phyloP scores from a whole-genome alignment of 2,329 filamentous ascomycete genomes.

The Aureobasidium sp. region DNA sequence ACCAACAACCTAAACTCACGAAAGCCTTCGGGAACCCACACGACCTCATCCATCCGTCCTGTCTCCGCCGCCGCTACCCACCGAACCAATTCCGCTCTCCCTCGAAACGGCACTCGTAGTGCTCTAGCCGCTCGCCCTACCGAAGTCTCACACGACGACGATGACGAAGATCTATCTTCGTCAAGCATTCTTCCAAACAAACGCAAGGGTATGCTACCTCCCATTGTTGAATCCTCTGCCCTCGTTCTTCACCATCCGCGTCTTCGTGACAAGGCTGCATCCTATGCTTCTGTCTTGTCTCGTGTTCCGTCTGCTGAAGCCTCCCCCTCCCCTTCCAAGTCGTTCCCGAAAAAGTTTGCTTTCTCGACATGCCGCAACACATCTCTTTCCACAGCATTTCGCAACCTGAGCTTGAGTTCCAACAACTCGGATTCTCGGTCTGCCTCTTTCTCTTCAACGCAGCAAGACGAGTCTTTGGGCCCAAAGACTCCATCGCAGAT shows the following conservation, averaged over 20 bases:
- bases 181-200: conserved; percentile 27
- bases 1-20: conserved; percentile 14
- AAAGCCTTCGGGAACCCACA: conserved; percentile 15
- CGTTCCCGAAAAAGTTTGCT: background rate
- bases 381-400: conserved; percentile 15
- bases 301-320: conserved; percentile 24
- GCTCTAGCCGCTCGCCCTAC: conserved; percentile 3
- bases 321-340: background rate
- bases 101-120: conserved; percentile 17
- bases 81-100: conserved; percentile 8
- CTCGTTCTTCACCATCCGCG: conserved; percentile 16
- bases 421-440: conserved; percentile 7
- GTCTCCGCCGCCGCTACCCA: conserved; percentile 13
- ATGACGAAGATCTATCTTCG: conserved; percentile 25
- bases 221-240: conserved; percentile 20
- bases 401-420: conserved; percentile 12
- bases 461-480: conserved; percentile 11
- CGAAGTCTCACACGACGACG: background rate
- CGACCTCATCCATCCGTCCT: conserved; percentile 8
- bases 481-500: conserved; percentile 16
- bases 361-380: conserved; percentile 6
- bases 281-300: conserved; percentile 21
- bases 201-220: conserved; percentile 44
- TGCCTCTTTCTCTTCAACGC: conserved; percentile 9
- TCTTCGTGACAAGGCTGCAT: conserved; percentile 18